A percentile compares a stretch with the other conserved stretches of the same genome.
Evolutionary conservation across 352 stramenopile genomes (phyloP).

Genomic region (Pythium folliculosum): DNA sequence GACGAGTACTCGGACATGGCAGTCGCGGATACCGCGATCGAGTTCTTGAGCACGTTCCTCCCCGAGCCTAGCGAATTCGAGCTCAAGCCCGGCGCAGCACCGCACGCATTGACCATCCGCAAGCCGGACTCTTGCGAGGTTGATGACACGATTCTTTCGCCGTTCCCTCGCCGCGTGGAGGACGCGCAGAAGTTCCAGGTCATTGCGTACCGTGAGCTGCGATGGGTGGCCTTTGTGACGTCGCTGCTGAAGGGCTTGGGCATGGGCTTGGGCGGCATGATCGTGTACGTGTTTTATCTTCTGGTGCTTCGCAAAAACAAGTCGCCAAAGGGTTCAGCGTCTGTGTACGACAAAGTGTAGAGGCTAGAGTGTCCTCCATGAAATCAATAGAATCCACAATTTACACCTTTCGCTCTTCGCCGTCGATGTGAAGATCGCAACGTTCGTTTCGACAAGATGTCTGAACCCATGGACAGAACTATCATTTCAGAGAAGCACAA

Average conservation of each 20-base stretch:
- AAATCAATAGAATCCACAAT: slow-evolving; percentile 6
- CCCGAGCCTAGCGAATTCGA: slow-evolving; percentile 73
- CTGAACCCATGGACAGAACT: no score
- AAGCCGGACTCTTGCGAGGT: slow-evolving; percentile 71
- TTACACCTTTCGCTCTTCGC: no score
- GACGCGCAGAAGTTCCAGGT: slow-evolving; percentile 76
- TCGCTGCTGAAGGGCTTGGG: slow-evolving; percentile 75
- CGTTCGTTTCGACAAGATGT: no score
- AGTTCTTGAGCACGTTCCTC: slow-evolving; percentile 77
- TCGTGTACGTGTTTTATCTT: slow-evolving; percentile 83
- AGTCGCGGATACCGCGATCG: slow-evolving; percentile 63
- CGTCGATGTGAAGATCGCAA: no score
- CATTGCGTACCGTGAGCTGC: slow-evolving; percentile 77
- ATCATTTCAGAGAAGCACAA: no score
- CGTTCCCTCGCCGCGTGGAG: slow-evolving; percentile 63
- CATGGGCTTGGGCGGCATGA: slow-evolving; percentile 74
- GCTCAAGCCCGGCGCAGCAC: slow-evolving; percentile 43
- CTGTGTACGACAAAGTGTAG: slow-evolving; percentile 82
- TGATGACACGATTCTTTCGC: slow-evolving; percentile 68
- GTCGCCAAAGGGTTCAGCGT: slow-evolving; percentile 37
- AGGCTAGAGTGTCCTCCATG: not conserved
- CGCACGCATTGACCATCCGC: slow-evolving; percentile 55
- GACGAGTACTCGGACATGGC: slow-evolving; percentile 87
- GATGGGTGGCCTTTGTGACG: slow-evolving; percentile 81
- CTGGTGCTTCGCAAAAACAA: slow-evolving; percentile 61